Evolutionary conservation across 345 rosid genomes (phyloP).

Genomic region (Abelmoschus esculentus): DNA sequence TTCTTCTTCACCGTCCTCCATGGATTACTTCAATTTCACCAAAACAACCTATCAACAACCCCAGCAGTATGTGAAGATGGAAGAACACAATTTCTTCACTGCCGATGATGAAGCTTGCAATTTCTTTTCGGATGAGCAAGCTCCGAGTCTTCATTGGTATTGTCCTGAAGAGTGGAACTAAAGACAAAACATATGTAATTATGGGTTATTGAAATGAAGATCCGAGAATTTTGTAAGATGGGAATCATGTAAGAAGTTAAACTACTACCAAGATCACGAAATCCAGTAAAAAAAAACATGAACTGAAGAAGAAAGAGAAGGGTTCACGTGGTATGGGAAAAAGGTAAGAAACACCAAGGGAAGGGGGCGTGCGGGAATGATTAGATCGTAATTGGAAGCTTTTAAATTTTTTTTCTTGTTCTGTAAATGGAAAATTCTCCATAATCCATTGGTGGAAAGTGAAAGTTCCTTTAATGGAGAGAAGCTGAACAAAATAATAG

Average conservation of each 20-base stretch:
- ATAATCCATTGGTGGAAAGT: conserved; percentile 14
- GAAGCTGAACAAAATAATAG: background rate
- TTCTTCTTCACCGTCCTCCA: conserved; percentile 15
- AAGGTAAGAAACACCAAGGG: conserved; percentile 16
- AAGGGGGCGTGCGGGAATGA: conserved; percentile 35
- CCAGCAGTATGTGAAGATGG: conserved; percentile 72
- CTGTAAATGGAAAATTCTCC: conserved; percentile 24
- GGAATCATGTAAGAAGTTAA: background rate
- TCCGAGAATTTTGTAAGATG: conserved; percentile 10
- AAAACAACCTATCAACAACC: conserved; percentile 19
- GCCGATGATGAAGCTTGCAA: conserved; percentile 78
- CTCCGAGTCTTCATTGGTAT: conserved; percentile 81
- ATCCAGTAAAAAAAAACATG: background rate
- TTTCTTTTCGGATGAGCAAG: conserved; percentile 79
- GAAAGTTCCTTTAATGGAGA: conserved; percentile 24
- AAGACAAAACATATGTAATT: background rate
- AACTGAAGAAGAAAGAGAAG: background rate
- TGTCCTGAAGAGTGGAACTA: conserved; percentile 54
- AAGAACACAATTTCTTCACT: conserved; percentile 67
- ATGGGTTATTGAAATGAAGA: background rate
- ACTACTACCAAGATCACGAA: background rate
- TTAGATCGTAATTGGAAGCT: conserved; percentile 30
- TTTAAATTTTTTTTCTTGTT: background rate
- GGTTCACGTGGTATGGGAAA: conserved; percentile 18
- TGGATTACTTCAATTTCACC: conserved; percentile 22